Conservation (phyloP, 2,329 filamentous ascomycete species). For the Graphilbum sp. region DNA sequence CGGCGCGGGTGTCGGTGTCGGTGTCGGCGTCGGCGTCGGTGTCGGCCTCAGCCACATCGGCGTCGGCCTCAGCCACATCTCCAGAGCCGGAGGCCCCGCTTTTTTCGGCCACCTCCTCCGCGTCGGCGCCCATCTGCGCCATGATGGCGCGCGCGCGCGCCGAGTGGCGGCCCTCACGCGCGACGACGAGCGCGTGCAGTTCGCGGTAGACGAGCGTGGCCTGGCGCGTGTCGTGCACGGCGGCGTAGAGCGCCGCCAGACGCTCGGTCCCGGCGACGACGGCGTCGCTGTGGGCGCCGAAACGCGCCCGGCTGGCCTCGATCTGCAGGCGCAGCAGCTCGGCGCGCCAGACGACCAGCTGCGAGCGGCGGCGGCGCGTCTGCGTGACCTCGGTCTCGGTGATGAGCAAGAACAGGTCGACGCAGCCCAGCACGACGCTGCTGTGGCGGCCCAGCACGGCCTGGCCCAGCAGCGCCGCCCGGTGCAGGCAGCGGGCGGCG, state of each 20-base stretch:
- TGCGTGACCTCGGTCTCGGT: constrained; percentile 19
- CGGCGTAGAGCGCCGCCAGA: constrained; percentile 20
- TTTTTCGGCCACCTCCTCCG: no score
- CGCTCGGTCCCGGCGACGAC: constrained; percentile 20
- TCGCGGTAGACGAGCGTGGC: constrained; percentile 17
- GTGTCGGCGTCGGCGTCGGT: neutral
- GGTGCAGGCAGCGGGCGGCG: constrained; percentile 20
- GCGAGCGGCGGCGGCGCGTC: no score
- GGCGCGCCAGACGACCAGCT: constrained; percentile 19
- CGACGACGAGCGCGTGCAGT: constrained; percentile 18
- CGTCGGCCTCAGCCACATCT: no score
- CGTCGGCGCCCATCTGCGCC: no score
- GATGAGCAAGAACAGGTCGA: constrained; percentile 18
- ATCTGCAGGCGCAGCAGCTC: constrained; percentile 23
- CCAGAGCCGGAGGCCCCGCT: no score
- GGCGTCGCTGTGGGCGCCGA: constrained; percentile 17
- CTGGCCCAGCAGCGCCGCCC: constrained; percentile 17
- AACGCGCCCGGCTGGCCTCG: constrained; percentile 18
- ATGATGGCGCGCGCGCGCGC: constrained; percentile 14
- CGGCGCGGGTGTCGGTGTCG: constrained; percentile 7
- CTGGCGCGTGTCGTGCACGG: constrained; percentile 18
- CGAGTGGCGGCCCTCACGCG: constrained; percentile 17
- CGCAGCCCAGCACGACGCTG: constrained; percentile 18
- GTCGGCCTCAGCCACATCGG: no score
- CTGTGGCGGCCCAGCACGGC: constrained; percentile 16